These are phyloP conservation scores for Ophiobolus disseminans DNA, from an alignment of 2,329 filamentous ascomycete genomes.

Conservation along the genomic window DNA sequence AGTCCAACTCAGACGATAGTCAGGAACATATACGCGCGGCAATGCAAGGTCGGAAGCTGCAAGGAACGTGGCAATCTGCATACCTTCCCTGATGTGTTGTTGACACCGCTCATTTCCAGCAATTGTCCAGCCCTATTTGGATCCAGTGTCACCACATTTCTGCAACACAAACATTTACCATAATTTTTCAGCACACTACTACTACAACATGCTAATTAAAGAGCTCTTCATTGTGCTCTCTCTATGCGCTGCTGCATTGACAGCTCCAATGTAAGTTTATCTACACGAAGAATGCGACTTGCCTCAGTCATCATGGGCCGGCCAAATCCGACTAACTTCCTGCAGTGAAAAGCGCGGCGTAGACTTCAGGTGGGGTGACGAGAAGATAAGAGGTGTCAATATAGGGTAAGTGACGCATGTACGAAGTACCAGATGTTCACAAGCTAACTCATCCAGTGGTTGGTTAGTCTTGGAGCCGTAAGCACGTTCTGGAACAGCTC, in stretches of 20 bases:
- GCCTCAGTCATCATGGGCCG: too few relatives aligned
- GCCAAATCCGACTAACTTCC: too few relatives aligned
- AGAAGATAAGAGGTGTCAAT: slow-evolving; percentile 60
- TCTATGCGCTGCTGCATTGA: slow-evolving; percentile 28
- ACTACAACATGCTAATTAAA: slow-evolving; percentile 36
- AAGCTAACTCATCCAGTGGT: too few relatives aligned
- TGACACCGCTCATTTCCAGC: slow-evolving; percentile 8
- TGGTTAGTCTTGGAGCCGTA: slow-evolving; percentile 59
- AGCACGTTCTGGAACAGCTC: slow-evolving; percentile 14
- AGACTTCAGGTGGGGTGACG: slow-evolving; percentile 57
- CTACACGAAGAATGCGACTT: slow-evolving; percentile 5
- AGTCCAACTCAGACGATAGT: slow-evolving; percentile 11
- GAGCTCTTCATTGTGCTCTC: slow-evolving; percentile 30
- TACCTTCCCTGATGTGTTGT: slow-evolving; percentile 9
- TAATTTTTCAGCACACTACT: slow-evolving; percentile 14
- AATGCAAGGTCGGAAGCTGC: slow-evolving; percentile 12
- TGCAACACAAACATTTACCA: slow-evolving; percentile 7
- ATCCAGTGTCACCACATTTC: slow-evolving; percentile 13
- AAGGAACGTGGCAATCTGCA: slow-evolving; percentile 8
- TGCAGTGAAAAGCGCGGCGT: slow-evolving; percentile 43
- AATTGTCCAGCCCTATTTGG: slow-evolving; percentile 13
- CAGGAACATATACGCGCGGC: slow-evolving; percentile 6
- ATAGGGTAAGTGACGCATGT: too few relatives aligned
- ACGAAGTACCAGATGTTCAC: too few relatives aligned
- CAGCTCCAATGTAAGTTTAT: slow-evolving; percentile 42